Conservation (phyloP, 2,329 filamentous ascomycete genomes). For the Apiospora hydei region DNA sequence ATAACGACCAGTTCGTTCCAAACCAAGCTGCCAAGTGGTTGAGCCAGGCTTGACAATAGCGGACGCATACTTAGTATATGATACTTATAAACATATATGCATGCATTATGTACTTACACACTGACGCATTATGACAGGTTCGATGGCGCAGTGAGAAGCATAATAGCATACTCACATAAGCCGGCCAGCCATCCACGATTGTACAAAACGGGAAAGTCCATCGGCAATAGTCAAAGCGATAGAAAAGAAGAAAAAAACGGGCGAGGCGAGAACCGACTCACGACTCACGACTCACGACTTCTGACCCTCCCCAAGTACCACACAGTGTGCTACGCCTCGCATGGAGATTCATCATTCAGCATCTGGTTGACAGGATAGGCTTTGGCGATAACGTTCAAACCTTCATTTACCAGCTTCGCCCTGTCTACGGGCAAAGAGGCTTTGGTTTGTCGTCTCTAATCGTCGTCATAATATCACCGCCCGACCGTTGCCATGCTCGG, state of each 20-base stretch:
- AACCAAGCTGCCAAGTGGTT: conserved; percentile 5
- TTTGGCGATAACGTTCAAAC: conserved; percentile 12
- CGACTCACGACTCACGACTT: background rate
- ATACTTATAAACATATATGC: too few relatives aligned
- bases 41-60: conserved; percentile 8
- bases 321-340: background rate
- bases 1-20: conserved; percentile 15
- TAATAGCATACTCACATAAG: background rate
- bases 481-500: background rate
- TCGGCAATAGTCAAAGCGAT: background rate
- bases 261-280: background rate
- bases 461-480: conserved; percentile 5
- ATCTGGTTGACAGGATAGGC: background rate
- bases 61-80: background rate
- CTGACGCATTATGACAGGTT: background rate
- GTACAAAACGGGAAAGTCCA: background rate
- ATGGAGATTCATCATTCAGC: background rate
- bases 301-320: background rate
- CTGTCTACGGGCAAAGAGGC: background rate
- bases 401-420: conserved; percentile 11
- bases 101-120: background rate
- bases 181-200: background rate
- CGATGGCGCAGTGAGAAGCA: background rate
- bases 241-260: background rate
- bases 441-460: background rate